Evolutionary conservation across 192 early-diverging fungal genomes (phyloP), one percentile per base, ranked within the genome.

Genomic region (Rhizophagus clarus): DNA sequence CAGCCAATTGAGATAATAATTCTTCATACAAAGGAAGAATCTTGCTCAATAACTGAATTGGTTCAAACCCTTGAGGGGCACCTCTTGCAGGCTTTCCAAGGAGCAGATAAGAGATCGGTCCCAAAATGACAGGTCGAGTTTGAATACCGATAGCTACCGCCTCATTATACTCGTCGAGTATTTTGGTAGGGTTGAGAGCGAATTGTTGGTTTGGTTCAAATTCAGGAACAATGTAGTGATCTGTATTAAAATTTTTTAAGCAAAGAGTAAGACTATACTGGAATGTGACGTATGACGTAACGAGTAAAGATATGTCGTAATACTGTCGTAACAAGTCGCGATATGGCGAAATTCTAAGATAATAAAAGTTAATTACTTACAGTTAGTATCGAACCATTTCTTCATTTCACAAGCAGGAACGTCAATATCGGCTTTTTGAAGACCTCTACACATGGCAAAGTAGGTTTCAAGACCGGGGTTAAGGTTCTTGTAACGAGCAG

Each of bases 311-410:
- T 45, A 45, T 45, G 34, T 37, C 34, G 34, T 37, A 2, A 37
- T 37, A 37, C 8, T 40, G 37, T 7, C 42, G 42, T 45, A 45
- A 45, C 12, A 45, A 12, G 42, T 12, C 11, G 37, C 37, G 37
- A 0, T 40, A 40, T 40, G 37, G 37, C 7, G 8, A 0, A 8
- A 34, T 34, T 34, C 34, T 7, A n/a, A n/a, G n/a, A n/a, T n/a
- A 40, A 40, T 40, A 40, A 40, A 40, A 40, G 32, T 14, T 61
- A 80, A 79, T 84, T 88, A 95, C 80, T 95, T 91, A 88, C 94
- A 99, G 93, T 99, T 99, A 81, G 97, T 97, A 86, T 98, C 96
- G 84, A 98, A 99, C 96, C 95, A 99, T 89, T 99, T 99, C 91
- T 97, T 97, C 97, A 99, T 99, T 87, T 98, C 96, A 83, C 96